A percentile compares a stretch with the other conserved stretches of the same genome.
Evolutionary conservation across 140 eudicot species (phyloP).

Genomic region (Senecio squalidus): DNA sequence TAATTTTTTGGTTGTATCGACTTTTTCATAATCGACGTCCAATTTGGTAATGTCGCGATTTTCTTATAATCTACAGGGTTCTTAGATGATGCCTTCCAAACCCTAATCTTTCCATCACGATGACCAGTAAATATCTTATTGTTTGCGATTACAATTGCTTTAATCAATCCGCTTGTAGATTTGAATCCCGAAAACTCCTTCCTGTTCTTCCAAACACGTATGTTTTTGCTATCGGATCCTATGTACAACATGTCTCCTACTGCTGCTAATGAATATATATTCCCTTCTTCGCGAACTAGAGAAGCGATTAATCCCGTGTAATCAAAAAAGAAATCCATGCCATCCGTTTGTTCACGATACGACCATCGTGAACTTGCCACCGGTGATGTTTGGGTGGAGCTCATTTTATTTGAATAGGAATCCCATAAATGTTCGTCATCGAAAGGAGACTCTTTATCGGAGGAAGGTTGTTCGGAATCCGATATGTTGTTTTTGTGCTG

Average conservation of each 20-base stretch:
- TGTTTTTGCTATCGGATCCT: conserved; percentile 52
- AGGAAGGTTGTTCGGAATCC: conserved; percentile 2
- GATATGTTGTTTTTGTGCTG: not conserved
- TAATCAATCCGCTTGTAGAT: conserved; percentile 42
- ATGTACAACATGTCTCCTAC: conserved; percentile 41
- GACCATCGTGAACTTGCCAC: conserved; percentile 23
- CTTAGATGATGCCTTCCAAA: conserved; percentile 32
- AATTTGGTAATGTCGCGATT: conserved; percentile 42
- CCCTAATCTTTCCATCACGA: conserved; percentile 45
- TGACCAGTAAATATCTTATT: conserved; percentile 58
- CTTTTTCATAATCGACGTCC: conserved; percentile 11
- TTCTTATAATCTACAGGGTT: conserved; percentile 39
- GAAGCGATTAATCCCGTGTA: conserved; percentile 43
- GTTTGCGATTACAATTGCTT: conserved; percentile 39
- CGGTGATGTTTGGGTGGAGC: conserved; percentile 25
- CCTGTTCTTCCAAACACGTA: conserved; percentile 60
- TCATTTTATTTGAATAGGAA: not conserved
- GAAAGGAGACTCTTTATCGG: not conserved
- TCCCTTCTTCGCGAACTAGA: conserved; percentile 72
- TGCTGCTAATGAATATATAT: conserved; percentile 46
- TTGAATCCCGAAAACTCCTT: conserved; percentile 39
- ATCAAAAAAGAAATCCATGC: conserved; percentile 4
- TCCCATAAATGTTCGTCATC: not conserved
- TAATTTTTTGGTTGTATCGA: conserved; percentile 30
- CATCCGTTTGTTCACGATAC: conserved; percentile 8